Evolutionary conservation across 257 asterid genomes (phyloP).

Genomic region (Solanum arcanum): DNA sequence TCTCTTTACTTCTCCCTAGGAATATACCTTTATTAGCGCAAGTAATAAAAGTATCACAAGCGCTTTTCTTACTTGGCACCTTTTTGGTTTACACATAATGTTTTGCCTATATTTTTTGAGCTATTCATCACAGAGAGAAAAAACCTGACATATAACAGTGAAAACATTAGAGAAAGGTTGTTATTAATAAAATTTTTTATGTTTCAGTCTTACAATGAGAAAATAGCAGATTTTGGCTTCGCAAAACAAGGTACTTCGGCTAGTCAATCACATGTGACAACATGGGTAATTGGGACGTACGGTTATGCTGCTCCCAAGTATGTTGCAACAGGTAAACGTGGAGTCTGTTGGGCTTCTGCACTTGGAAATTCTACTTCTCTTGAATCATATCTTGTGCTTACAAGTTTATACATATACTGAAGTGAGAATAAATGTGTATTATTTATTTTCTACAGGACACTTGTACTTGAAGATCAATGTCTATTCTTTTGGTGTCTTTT

Average conservation of each 20-base stretch:
- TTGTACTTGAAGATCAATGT: not conserved
- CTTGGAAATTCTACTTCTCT: not conserved
- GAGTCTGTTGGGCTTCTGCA: not conserved
- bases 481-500: not conserved
- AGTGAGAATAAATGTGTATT: not conserved
- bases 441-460: slow-evolving; percentile 6
- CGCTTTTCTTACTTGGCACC: not conserved
- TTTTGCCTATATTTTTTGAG: not conserved
- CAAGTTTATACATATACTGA: not conserved
- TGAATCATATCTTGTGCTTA: not conserved
- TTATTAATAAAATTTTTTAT: not conserved
- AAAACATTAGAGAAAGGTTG: not conserved
- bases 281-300: not conserved
- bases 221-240: not conserved
- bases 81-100: not conserved
- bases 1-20: not conserved
- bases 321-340: not conserved
- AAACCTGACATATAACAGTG: not conserved
- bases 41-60: not conserved
- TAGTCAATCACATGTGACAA: not conserved
- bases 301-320: not conserved
- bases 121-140: not conserved
- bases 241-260: not conserved
- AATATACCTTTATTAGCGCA: not conserved
- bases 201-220: not conserved